Conservation (phyloP, 2,329 filamentous ascomycete species). For the Taxawa tesnikishii region DNA sequence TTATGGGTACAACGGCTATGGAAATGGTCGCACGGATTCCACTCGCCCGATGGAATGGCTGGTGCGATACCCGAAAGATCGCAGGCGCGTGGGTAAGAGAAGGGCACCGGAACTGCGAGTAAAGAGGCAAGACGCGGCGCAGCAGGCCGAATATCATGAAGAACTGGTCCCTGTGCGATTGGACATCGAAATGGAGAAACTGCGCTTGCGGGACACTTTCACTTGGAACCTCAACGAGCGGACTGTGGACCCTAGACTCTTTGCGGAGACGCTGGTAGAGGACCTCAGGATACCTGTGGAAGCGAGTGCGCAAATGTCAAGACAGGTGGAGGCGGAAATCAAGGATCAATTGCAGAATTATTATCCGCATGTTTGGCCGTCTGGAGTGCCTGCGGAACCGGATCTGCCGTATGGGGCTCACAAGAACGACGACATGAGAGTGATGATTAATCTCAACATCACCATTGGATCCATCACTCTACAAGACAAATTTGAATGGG, state of each 20-base stretch:
- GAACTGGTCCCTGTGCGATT: constrained; percentile 83
- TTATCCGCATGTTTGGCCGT: constrained; percentile 80
- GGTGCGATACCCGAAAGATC: constrained; percentile 68
- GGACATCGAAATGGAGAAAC: constrained; percentile 90
- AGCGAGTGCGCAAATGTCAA: constrained; percentile 51
- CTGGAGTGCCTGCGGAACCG: constrained; percentile 82
- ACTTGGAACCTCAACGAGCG: constrained; percentile 97
- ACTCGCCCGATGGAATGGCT: constrained; percentile 55
- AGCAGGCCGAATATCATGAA: constrained; percentile 82
- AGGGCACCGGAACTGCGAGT: constrained; percentile 62
- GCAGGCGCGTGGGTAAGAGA: constrained; percentile 64
- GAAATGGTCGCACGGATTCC: constrained; percentile 70
- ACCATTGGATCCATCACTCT: constrained; percentile 91
- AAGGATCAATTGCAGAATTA: constrained; percentile 86
- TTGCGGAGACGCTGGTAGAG: constrained; percentile 81
- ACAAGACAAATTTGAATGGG: constrained; percentile 97
- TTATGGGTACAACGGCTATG: constrained; percentile 74
- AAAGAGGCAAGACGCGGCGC: constrained; percentile 64
- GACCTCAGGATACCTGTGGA: constrained; percentile 69
- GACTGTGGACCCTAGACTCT: constrained; percentile 64
- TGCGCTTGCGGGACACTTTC: constrained; percentile 92
- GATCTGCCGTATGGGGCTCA: constrained; percentile 85
- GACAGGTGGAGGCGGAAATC: constrained; percentile 70
- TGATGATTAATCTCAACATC: constrained; percentile 91
- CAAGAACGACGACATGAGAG: constrained; percentile 98